A percentile compares a stretch with the other conserved stretches of the same genome.
Conservation (phyloP, 768 basidiomycete genomes). For the Podaxis sp. region DNA sequence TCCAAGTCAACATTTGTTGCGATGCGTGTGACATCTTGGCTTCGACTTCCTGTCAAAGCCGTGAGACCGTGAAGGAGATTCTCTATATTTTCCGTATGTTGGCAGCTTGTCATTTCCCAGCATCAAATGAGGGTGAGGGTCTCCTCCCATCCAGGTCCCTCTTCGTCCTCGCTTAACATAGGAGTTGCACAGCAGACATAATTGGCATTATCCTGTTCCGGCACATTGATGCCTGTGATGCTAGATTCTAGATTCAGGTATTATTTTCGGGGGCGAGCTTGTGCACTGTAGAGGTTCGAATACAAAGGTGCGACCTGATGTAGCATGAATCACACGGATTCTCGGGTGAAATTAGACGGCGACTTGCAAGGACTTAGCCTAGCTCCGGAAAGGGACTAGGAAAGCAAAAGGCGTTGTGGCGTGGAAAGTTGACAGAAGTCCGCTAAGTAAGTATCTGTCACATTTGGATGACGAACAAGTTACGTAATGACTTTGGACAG, state of each 20-base stretch:
- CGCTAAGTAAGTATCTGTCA: too few relatives aligned
- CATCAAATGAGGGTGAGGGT: not conserved
- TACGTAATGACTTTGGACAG: slow-evolving; percentile 1
- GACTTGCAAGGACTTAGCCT: too few relatives aligned
- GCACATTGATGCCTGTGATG: not conserved
- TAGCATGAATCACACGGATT: too few relatives aligned
- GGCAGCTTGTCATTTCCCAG: not conserved
- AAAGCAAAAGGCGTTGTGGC: too few relatives aligned
- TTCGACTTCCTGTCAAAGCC: not conserved
- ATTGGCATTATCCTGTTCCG: not conserved
- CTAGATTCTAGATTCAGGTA: not conserved
- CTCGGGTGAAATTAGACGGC: too few relatives aligned
- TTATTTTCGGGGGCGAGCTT: not conserved
- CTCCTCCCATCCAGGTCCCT: not conserved
- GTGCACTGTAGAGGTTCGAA: not conserved
- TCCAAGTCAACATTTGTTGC: not conserved
- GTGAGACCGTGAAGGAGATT: not conserved
- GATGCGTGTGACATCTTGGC: not conserved
- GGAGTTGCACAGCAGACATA: not conserved
- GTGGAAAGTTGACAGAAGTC: too few relatives aligned
- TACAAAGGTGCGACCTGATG: too few relatives aligned
- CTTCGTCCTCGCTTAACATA: not conserved
- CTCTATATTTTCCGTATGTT: not conserved
- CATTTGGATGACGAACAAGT: not conserved
- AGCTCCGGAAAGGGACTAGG: too few relatives aligned